Percentiles rank a stretch among this genome's conserved stretches.
phyloP scores from a whole-genome alignment of 768 basidiomycete species.

The Mycena crocata region DNA sequence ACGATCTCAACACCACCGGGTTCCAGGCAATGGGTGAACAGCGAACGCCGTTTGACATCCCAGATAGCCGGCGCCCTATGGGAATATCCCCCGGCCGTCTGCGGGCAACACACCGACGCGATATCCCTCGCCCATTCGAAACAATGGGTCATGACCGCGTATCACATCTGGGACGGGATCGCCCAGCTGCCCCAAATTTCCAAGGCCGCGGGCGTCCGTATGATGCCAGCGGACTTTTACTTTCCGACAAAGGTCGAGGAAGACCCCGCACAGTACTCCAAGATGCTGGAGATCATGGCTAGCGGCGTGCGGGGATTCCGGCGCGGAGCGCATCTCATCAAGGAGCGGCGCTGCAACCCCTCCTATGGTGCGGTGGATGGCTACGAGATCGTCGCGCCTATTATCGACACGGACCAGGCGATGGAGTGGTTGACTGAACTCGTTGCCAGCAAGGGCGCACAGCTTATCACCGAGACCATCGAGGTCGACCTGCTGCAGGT shows the following conservation, averaged over 20 bases:
- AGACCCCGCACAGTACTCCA: not conserved
- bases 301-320: no score
- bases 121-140: slow-evolving; percentile 48
- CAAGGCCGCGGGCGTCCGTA: slow-evolving; percentile 45
- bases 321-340: no score
- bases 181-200: slow-evolving; percentile 34
- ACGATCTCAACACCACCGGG: no score
- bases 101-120: slow-evolving; percentile 51
- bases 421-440: no score
- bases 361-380: no score
- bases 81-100: slow-evolving; percentile 55
- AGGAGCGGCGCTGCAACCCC: no score
- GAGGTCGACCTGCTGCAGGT: no score
- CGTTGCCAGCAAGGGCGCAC: no score
- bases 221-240: slow-evolving; percentile 50
- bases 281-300: no score
- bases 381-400: no score
- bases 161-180: slow-evolving; percentile 45
- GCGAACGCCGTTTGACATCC: slow-evolving; percentile 2
- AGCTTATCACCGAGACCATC: no score
- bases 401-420: no score
- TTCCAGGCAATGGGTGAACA: slow-evolving; percentile 5
- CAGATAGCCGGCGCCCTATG: slow-evolving; percentile 37
- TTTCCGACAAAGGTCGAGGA: slow-evolving; percentile 31
- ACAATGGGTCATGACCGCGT: slow-evolving; percentile 50